Conservation (phyloP, 2,329 filamentous ascomycete genomes). For the Nemania sp. region DNA sequence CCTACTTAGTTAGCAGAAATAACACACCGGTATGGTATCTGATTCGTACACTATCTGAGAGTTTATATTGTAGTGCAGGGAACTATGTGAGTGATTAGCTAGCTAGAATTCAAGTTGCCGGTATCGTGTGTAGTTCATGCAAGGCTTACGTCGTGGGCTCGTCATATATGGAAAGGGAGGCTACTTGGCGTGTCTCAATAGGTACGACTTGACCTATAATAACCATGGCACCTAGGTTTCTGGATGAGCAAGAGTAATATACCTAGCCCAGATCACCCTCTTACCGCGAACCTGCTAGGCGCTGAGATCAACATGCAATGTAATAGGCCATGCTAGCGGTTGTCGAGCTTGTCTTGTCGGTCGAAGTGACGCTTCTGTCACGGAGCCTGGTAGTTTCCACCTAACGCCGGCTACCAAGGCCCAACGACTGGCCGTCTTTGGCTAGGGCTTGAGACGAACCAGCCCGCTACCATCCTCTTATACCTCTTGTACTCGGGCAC, state of each 20-base stretch:
- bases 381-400: not conserved
- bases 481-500: too few relatives aligned
- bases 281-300: too few relatives aligned
- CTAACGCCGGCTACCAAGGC: not conserved
- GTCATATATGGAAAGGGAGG: not conserved
- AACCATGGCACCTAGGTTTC: too few relatives aligned
- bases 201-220: too few relatives aligned
- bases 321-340: too few relatives aligned
- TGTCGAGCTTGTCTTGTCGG: too few relatives aligned
- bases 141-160: conserved; percentile 3
- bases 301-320: too few relatives aligned
- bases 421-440: not conserved
- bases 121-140: conserved; percentile 1
- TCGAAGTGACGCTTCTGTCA: not conserved
- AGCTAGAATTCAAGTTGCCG: not conserved
- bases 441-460: not conserved
- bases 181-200: not conserved
- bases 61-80: too few relatives aligned
- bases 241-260: too few relatives aligned
- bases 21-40: not conserved
- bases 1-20: not conserved
- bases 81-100: too few relatives aligned
- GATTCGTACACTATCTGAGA: not conserved
- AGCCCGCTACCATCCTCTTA: not conserved
- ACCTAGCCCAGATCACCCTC: too few relatives aligned